Evolutionary conservation across 306 rosid species (phyloP), one percentile per base, ranked within the genome.

Genomic region (Fragaria vesca): DNA sequence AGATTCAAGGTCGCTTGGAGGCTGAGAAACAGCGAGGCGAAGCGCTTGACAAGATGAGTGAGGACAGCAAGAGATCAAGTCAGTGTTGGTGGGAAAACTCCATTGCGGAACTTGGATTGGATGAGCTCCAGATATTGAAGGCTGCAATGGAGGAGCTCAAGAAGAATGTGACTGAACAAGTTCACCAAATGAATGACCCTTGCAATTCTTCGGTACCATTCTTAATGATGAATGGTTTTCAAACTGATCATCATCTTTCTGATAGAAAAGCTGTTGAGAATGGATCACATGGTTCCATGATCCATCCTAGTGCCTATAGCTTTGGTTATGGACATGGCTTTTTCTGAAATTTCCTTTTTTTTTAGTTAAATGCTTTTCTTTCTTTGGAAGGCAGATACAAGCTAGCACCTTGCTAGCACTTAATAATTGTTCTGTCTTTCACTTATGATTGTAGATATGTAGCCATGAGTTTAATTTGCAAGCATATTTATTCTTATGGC

Each of bases 21-120:
- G 46, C 45, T 30, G 76, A 72, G 63, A 72, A 72, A 72, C 38
- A 17, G 45, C 24, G 47, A 72, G 76, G 76, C 18, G 30, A 72
- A 32, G 45, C 12, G 12, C 46, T 72, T 18, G 76, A 72, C 8
- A 72, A 72, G 57, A 17, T 43, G 46, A 72, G 63, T 5, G 38
- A 72, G 18, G 76, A 32, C 17, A 51, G 28, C 5, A 0, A 32
- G 46, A 16, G 26, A 12, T 69, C 46, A 15, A 17, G 70, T 2
- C 47, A 15, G 10, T 72, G 76, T 32, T 51, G 63, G 76, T 51
- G 76, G 76, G 76, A 72, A 32, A 54, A 32, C 15, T 43, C 47
- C 38, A 32, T 72, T 30, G 76, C 52, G 40, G 76, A 72, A 52
- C 76, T 48, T 52, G 46, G 65, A 17, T 72, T 72, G 46, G 65